Evolutionary conservation across 2,329 filamentous ascomycete genomes (phyloP).

Genomic region (Purpureocillium lavendulum): DNA sequence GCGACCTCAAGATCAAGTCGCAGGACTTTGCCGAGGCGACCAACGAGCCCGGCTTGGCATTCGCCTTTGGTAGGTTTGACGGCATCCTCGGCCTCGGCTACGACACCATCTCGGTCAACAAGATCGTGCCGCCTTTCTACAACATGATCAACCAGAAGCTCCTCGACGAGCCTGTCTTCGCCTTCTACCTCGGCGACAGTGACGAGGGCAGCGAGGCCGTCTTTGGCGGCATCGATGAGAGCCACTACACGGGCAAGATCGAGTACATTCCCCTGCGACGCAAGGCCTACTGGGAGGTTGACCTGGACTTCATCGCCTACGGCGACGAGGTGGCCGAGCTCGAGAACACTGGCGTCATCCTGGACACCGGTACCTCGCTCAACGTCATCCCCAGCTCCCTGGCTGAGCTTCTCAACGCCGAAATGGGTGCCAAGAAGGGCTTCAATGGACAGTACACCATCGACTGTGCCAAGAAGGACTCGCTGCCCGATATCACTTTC

Average conservation of each 20-base stretch:
- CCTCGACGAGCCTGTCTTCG: conserved; percentile 86
- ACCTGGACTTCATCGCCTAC: conserved; percentile 84
- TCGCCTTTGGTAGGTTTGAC: conserved; percentile 95
- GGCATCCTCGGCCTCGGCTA: conserved; percentile 93
- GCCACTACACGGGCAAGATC: conserved; percentile 76
- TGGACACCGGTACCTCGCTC: conserved; percentile 96
- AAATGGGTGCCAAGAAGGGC: conserved; percentile 96
- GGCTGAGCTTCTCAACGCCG: conserved; percentile 92
- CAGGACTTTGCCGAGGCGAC: conserved; percentile 97
- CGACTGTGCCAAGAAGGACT: conserved; percentile 76
- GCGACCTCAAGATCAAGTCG: conserved; percentile 77
- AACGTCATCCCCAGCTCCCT: conserved; percentile 88
- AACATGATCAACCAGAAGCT: conserved; percentile 86
- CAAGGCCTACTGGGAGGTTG: conserved; percentile 99
- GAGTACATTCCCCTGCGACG: conserved; percentile 90
- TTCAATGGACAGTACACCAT: conserved; percentile 96
- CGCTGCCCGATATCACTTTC: conserved; percentile 86
- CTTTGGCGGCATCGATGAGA: conserved; percentile 82
- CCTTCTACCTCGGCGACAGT: conserved; percentile 82
- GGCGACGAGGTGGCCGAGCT: conserved; percentile 81
- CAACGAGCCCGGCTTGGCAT: conserved; percentile 88
- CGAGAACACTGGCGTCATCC: conserved; percentile 89
- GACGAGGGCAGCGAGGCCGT: conserved; percentile 75
- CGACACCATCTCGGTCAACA: conserved; percentile 94
- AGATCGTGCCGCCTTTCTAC: conserved; percentile 92